Conservation (phyloP, 2,329 filamentous ascomycete genomes). For the Cladosporium austrohemisphaericum region DNA sequence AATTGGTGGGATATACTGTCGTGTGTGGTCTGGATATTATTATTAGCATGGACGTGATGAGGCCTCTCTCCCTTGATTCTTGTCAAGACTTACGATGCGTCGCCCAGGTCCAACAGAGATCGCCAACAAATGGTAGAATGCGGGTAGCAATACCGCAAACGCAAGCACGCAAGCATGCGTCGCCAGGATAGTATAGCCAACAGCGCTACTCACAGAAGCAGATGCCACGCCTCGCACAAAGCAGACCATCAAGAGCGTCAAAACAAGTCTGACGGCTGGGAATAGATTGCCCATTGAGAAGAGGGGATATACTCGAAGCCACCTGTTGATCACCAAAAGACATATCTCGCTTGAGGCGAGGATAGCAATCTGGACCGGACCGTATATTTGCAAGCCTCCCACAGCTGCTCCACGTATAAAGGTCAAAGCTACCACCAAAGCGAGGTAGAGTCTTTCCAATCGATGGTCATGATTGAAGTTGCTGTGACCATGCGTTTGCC, state of each 20-base stretch:
- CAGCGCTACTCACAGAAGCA: background rate
- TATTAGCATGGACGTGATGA: background rate
- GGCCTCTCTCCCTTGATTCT: too few species aligned
- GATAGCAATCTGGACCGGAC: constrained; percentile 1
- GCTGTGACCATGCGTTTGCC: background rate
- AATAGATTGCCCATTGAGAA: background rate
- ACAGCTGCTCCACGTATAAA: constrained; percentile 6
- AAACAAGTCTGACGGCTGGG: background rate
- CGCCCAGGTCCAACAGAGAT: too few species aligned
- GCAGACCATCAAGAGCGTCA: background rate
- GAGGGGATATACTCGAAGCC: background rate
- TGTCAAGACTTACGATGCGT: too few species aligned
- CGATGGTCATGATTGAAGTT: background rate
- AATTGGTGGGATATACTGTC: background rate
- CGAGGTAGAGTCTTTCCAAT: background rate
- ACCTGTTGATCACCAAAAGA: background rate
- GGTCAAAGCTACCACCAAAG: background rate
- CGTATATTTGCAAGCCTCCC: constrained; percentile 2
- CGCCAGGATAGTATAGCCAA: background rate
- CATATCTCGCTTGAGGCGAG: background rate
- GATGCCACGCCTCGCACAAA: background rate
- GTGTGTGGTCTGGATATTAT: background rate
- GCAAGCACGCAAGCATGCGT: background rate
- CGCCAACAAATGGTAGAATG: background rate
- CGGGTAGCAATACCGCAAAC: background rate